Base-by-base conservation (phyloP, 495 filamentous ascomycete species). In the Penicillium malachiteum region DNA sequence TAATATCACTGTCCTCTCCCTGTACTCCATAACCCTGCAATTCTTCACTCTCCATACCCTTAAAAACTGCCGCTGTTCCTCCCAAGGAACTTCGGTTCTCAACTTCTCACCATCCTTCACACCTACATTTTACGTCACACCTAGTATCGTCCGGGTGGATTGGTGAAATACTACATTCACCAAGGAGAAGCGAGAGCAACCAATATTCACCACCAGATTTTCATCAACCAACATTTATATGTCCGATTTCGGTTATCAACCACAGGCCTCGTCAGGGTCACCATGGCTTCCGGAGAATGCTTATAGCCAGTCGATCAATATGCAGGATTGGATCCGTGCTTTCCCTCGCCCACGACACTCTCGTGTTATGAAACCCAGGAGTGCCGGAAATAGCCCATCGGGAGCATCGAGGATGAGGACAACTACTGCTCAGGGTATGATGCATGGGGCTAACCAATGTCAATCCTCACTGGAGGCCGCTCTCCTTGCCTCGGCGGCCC, bases 321-420 rank as follows among this genome's bases (percentile, higher is more conserved):
- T 70, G 50, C 68, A 64, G 48, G 67, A 75, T 53, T 60, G 71
- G 64, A 55, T 63, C 31, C 59, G 57, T 56, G 66, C 69, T 56
- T 72, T 76, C 48, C 69, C 70, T 42, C 66, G 60, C 34, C 61
- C 71, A 10, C 69, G 68, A 55, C 63, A 66, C 39, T 56, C 82
- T 65, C 78, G 86, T 57, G 74, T 90, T 48, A 75, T 77, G 48
- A 90, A 91, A 69, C 83, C 86, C 6, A 79, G 74, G 30, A 89
- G 87, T 71, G 83, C 84, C 47, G 85, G 79, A 67, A 89, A 84
- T 72, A 91, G 87, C 67, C 88, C 88, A 16, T 80, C 85, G 31
- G 73, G 78, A 57, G 71, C 80, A 55, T 72, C 74, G 51, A 73
- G 81, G 58, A 73, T 82, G 60, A 78, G 79, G 62, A 82, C 82